Evolutionary conservation across 768 basidiomycete species (phyloP), one percentile per base, ranked within the genome.

Genomic region (Brasilioporus rufonigricans): DNA sequence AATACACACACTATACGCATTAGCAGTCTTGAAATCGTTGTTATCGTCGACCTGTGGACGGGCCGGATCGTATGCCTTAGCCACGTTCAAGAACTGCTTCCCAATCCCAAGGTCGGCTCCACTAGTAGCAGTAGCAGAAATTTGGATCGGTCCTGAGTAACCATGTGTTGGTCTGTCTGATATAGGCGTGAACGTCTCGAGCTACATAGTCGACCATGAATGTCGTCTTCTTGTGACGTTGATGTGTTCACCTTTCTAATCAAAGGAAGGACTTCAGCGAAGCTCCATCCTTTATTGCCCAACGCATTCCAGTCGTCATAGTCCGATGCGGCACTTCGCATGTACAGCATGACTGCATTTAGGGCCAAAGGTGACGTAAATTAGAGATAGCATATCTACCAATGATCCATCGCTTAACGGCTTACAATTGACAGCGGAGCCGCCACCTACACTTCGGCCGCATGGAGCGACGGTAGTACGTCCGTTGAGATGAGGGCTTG

Each of bases 381-480:
- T 18, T n/a, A n/a, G n/a, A n/a, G n/a, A n/a, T n/a, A n/a, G n/a
- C 32, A 10, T 31, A 8, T n/a, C 14, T 6, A 35, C 0, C 14
- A 9, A 11, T 1, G 24, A 11, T n/a, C 12, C 4, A 14, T 4
- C 16, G 16, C 5, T 14, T 9, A n/a, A 23, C 7, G 4, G 62
- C 77, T 48, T 44, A 84, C 84, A 82, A 58, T 86, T 87, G 18
- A 87, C 76, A 49, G 73, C 71, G 0, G 84, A 85, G 1, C 85
- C 85, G 6, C 86, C 86, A 4, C 86, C 86, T 6, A 89, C 61
- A 39, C 76, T 78, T 49, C 79, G 74, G 0, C 80, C 85, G 26
- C 71, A 63, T 0, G 76, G 73, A 5, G 83, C 73, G 35, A 80
- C 44, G 5, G 71, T 61, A 5, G 70, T 60, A 4, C 86, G 82